These are phyloP conservation scores for Aspergillus puulaauensis DNA, from an alignment of 2,329 filamentous ascomycete species.

Conservation along the genomic window DNA sequence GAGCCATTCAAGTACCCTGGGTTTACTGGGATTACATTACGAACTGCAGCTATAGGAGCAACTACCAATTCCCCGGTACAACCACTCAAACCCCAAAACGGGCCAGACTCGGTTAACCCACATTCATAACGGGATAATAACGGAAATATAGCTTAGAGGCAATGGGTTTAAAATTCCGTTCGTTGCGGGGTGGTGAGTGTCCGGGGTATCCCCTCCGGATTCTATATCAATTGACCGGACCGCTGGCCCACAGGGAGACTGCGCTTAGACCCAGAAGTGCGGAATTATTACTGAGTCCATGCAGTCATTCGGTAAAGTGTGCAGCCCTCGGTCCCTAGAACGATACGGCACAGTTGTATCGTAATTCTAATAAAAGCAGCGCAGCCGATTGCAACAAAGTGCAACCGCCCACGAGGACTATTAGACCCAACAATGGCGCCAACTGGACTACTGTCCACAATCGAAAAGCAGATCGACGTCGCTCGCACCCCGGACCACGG, in stretches of 20 bases:
- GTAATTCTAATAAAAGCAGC: neutral
- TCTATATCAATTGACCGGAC: neutral
- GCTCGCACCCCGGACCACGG: neutral
- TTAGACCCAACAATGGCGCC: too few relatives aligned
- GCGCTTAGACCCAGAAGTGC: neutral
- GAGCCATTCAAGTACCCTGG: neutral
- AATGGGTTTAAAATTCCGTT: neutral
- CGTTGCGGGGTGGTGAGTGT: neutral
- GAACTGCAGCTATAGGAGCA: neutral
- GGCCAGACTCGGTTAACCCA: neutral
- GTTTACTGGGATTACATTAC: neutral
- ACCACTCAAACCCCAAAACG: neutral
- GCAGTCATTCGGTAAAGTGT: neutral
- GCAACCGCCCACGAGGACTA: too few relatives aligned
- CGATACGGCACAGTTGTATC: neutral
- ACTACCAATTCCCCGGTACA: neutral
- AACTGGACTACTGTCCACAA: neutral
- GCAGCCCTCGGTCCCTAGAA: neutral
- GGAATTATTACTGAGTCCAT: too few relatives aligned
- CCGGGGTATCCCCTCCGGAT: neutral
- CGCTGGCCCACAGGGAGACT: neutral
- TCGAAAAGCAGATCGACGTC: neutral
- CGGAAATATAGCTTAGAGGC: neutral
- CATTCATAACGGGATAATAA: neutral
- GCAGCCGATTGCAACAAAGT: neutral